These are phyloP conservation scores for Phytopythium vexans DNA, from an alignment of 352 stramenopile genomes.

Conservation along the genomic window DNA sequence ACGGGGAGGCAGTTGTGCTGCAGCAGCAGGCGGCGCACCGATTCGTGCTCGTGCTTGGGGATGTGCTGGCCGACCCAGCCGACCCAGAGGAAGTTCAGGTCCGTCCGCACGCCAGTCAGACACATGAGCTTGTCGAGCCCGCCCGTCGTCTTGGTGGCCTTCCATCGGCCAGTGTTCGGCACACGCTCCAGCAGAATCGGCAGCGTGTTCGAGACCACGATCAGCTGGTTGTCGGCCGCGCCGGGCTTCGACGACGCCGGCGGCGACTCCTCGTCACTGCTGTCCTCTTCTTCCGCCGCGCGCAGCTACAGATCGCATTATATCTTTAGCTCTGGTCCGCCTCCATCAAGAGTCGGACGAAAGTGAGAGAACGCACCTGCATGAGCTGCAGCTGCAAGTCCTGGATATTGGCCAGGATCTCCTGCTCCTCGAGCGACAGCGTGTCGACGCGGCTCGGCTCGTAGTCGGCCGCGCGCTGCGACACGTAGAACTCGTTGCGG, in stretches of 20 bases:
- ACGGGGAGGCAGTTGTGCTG: conserved; percentile 88
- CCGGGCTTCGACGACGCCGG: conserved; percentile 8
- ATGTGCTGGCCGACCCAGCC: conserved; percentile 89
- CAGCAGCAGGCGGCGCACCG: conserved; percentile 61
- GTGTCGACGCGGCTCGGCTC: conserved; percentile 65
- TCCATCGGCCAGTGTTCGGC: conserved; percentile 76
- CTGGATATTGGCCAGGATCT: conserved; percentile 89
- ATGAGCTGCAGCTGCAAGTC: conserved; percentile 87
- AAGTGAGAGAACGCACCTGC: conserved; percentile 15
- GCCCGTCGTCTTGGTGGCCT: conserved; percentile 82
- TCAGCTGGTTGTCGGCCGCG: conserved; percentile 48
- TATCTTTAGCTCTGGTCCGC: background rate
- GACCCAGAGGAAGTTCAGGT: conserved; percentile 85
- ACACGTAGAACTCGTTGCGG: conserved; percentile 77
- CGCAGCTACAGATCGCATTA: conserved; percentile 23
- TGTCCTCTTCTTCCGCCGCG: conserved; percentile 59
- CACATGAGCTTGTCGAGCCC: conserved; percentile 85
- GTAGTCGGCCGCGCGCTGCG: conserved; percentile 64
- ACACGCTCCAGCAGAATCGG: conserved; percentile 74
- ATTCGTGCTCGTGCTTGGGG: conserved; percentile 75
- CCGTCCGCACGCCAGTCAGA: conserved; percentile 55
- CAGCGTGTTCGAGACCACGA: conserved; percentile 87
- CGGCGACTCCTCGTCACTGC: conserved; percentile 46
- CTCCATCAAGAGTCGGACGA: background rate
- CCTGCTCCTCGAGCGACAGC: conserved; percentile 80